A percentile compares a stretch with the other conserved stretches of the same genome.
These are phyloP conservation scores for Diaporthe batatas DNA, from an alignment of 2,329 filamentous ascomycete genomes.

Conservation along the genomic window DNA sequence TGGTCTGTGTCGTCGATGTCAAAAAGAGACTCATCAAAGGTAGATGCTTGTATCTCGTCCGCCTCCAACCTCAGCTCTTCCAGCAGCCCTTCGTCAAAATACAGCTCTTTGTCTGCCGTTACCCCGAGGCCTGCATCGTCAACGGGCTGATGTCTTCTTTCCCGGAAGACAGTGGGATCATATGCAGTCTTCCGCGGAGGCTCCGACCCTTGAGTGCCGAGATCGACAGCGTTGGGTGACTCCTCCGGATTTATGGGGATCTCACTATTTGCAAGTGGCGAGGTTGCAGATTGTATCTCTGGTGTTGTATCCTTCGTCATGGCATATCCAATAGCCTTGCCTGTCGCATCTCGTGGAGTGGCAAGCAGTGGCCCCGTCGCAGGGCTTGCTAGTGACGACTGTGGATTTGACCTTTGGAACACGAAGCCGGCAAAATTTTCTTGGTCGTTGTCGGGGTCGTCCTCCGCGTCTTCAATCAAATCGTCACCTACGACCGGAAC, in stretches of 20 bases:
- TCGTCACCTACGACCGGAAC: slow-evolving; percentile 43
- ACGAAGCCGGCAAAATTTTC: slow-evolving; percentile 73
- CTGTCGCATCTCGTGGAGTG: slow-evolving; percentile 69
- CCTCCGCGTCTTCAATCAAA: slow-evolving; percentile 46
- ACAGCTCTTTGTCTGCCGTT: slow-evolving; percentile 70
- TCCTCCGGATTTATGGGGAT: slow-evolving; percentile 35
- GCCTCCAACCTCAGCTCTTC: slow-evolving; percentile 62
- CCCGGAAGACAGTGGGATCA: slow-evolving; percentile 41
- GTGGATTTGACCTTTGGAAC: slow-evolving; percentile 67
- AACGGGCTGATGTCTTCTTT: slow-evolving; percentile 37
- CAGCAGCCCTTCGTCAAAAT: slow-evolving; percentile 74
- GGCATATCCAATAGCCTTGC: slow-evolving; percentile 70
- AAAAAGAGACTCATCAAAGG: slow-evolving; percentile 81
- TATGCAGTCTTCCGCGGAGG: slow-evolving; percentile 43
- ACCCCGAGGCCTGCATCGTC: slow-evolving; percentile 7
- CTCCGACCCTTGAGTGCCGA: slow-evolving; percentile 58
- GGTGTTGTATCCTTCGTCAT: slow-evolving; percentile 61
- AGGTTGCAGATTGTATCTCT: slow-evolving; percentile 40
- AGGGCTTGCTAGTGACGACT: slow-evolving; percentile 65
- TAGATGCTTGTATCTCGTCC: slow-evolving; percentile 64
- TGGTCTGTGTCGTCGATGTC: slow-evolving; percentile 75
- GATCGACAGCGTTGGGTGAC: slow-evolving; percentile 49
- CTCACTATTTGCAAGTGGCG: slow-evolving; percentile 41
- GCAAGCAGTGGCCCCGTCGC: slow-evolving; percentile 58
- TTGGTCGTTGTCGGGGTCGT: slow-evolving; percentile 68